Base-by-base conservation (phyloP, 345 rosid species). In the Hibiscus syriacus region DNA sequence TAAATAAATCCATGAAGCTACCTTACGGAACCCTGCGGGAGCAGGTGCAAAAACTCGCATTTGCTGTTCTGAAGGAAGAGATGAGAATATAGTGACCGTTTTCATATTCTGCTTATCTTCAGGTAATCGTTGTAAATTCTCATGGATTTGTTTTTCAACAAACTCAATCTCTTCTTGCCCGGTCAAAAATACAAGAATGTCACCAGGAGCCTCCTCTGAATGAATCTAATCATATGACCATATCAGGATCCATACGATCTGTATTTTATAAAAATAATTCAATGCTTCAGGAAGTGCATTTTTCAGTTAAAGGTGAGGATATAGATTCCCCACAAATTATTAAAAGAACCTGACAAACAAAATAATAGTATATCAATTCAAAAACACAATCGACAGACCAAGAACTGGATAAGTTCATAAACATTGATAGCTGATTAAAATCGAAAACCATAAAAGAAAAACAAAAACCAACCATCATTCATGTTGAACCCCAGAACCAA, bases 111-210 rank as follows among this genome's bases (percentile, higher is more conserved):
- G 76, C 10, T 43, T 79, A 27, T 73, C 81, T 83, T 87, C 92
- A 70, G 92, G 92, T 73, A 90, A 74, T 61, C 80, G 81, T 55
- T 57, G 79, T 52, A 90, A 82, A 68, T 78, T 78, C 72, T 90
- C 58, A 56, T 74, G 80, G 45, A 90, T 81, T 75, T 84, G 76
- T 55, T 89, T 87, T 75, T 90, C 94, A 67, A 86, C 88, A 8
- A 90, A 80, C 79, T 93, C 98, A 55, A 93, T 93, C 74, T 90
- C 97, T 81, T 93, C 97, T 89, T 93, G 96, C 54, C 97, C 98
- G 38, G 97, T 93, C 70, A 93, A 81, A 72, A 93, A 93, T 41
- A 89, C 98, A 73, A 93, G 92, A 70, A 93, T 73, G 80, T 93
- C 98, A 74, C 97, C 98, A 13, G 87, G 84, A 71, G 73, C 79